Conservation (phyloP, 768 basidiomycete genomes). For the Krasilnikovozyma curviuscula region DNA sequence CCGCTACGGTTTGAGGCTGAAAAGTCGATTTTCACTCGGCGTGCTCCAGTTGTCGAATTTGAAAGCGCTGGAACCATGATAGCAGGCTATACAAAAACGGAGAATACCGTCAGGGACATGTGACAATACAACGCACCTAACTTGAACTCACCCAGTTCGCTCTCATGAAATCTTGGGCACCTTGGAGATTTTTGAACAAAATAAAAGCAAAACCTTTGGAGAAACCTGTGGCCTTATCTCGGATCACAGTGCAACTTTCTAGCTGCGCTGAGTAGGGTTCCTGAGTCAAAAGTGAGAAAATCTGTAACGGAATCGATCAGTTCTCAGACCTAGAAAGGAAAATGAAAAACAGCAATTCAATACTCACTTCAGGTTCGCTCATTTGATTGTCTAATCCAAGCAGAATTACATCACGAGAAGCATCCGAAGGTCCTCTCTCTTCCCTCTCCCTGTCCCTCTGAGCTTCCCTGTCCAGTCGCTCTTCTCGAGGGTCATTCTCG, state of each 20-base stretch:
- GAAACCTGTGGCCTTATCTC: slow-evolving; percentile 84
- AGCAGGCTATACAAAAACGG: not conserved
- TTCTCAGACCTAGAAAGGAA: not conserved
- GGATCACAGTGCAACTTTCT: slow-evolving; percentile 55
- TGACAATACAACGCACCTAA: not conserved
- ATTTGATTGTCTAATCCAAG: slow-evolving; percentile 82
- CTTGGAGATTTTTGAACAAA: slow-evolving; percentile 67
- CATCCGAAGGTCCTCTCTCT: not conserved
- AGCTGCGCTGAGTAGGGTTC: slow-evolving; percentile 19
- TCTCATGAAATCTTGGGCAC: slow-evolving; percentile 77
- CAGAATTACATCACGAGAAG: slow-evolving; percentile 63
- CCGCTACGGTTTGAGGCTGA: slow-evolving; percentile 35
- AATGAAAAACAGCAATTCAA: not conserved
- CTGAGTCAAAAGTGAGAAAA: too few species aligned
- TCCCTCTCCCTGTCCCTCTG: not conserved
- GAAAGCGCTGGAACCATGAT: slow-evolving; percentile 55
- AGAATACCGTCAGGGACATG: not conserved
- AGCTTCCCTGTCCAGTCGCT: too few species aligned
- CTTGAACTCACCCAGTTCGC: slow-evolving; percentile 32
- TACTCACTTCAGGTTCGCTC: slow-evolving; percentile 76
- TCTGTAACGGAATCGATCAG: slow-evolving; percentile 6
- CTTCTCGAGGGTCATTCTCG: too few species aligned
- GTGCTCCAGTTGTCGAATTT: slow-evolving; percentile 75
- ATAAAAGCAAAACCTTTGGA: slow-evolving; percentile 97
- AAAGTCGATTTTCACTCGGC: slow-evolving; percentile 87